These are phyloP conservation scores for Camelina laxa DNA, from an alignment of 345 rosid species.

Conservation along the genomic window DNA sequence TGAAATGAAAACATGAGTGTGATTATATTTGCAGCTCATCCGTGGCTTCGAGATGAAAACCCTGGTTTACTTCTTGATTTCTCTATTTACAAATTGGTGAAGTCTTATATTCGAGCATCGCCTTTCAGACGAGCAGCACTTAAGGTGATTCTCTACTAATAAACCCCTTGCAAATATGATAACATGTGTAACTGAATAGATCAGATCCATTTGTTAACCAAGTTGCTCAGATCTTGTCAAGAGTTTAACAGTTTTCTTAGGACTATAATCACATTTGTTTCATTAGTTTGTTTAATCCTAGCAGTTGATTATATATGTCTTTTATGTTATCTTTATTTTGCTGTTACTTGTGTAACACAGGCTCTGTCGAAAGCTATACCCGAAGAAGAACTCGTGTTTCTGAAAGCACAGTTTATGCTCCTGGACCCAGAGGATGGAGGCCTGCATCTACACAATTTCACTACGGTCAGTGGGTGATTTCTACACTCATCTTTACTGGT, in stretches of 20 bases:
- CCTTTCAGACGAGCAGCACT: constrained; percentile 86
- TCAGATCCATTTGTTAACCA: not conserved
- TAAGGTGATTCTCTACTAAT: constrained; percentile 58
- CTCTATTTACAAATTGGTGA: constrained; percentile 78
- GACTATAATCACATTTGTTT: not conserved
- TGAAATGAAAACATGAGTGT: constrained; percentile 27
- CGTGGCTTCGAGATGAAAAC: constrained; percentile 75
- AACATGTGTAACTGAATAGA: not conserved
- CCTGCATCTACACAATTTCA: constrained; percentile 72
- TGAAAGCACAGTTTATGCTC: constrained; percentile 72
- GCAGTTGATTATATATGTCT: not conserved
- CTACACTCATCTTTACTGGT: constrained; percentile 14
- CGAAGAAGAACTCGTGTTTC: constrained; percentile 78
- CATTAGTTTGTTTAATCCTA: not conserved
- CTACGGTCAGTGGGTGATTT: constrained; percentile 54
- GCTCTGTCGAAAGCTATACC: constrained; percentile 90
- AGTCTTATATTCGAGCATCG: constrained; percentile 75
- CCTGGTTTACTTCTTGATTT: constrained; percentile 73
- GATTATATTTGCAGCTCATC: constrained; percentile 67
- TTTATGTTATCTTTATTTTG: constrained; percentile 22
- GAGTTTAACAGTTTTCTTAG: not conserved
- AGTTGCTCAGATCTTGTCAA: not conserved
- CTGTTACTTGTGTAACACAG: constrained; percentile 51
- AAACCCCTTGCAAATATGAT: not conserved
- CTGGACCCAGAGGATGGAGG: constrained; percentile 79